These are phyloP conservation scores for Aspergillus awamori DNA, from an alignment of 2,329 filamentous ascomycete species.

Conservation along the genomic window DNA sequence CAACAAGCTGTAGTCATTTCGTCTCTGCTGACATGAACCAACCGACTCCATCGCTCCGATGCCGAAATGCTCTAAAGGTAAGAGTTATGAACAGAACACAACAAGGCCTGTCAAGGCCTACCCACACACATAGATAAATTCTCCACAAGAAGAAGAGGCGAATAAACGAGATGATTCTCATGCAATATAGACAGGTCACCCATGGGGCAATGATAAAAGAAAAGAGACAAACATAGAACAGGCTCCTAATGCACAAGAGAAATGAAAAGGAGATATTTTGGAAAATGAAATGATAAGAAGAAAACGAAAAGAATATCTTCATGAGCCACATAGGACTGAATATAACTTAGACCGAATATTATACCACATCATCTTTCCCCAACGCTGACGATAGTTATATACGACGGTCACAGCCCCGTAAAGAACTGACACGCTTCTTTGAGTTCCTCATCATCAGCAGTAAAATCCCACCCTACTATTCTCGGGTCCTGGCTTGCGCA, in stretches of 20 bases:
- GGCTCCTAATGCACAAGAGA: not conserved
- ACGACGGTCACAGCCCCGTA: constrained; percentile 44
- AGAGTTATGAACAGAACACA: not conserved
- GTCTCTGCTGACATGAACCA: constrained; percentile 5
- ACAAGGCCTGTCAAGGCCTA: not conserved
- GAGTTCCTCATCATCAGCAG: constrained; percentile 78
- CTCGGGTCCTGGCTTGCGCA: constrained; percentile 89
- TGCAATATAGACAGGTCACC: not conserved
- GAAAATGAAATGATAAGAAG: not conserved
- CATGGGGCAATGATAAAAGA: no score
- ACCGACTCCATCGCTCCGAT: constrained; percentile 14
- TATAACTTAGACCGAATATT: not conserved
- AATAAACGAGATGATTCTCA: not conserved
- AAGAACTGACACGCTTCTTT: constrained; percentile 80
- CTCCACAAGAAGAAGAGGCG: not conserved
- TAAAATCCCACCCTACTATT: constrained; percentile 98
- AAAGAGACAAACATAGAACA: no score
- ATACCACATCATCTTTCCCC: not conserved
- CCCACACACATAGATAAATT: not conserved
- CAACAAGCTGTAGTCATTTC: constrained; percentile 9
- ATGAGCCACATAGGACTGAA: not conserved
- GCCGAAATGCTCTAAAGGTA: constrained; percentile 1
- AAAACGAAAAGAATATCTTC: not conserved
- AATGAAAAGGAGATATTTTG: not conserved
- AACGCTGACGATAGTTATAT: not conserved